Percentiles rank a stretch among this genome's conserved stretches.
Evolutionary conservation across 2,329 filamentous ascomycete genomes (phyloP).

Genomic region (Akanthomyces uredinophilus): DNA sequence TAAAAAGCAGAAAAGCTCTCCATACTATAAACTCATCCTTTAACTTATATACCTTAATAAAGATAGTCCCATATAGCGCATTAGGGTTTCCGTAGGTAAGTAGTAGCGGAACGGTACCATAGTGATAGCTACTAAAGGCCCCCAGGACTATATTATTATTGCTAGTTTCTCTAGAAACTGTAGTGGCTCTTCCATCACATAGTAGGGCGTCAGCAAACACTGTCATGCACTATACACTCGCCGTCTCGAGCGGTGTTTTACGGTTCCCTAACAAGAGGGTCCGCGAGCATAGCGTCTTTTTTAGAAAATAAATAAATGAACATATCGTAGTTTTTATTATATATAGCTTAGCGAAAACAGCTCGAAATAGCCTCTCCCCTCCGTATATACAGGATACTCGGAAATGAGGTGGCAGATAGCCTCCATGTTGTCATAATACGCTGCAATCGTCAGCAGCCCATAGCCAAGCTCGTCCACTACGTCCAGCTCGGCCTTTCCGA

Average conservation of each 20-base stretch:
- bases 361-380: no score
- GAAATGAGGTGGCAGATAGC: not conserved
- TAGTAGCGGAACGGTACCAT: not conserved
- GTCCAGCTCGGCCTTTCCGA: not conserved
- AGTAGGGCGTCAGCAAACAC: not conserved
- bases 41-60: not conserved
- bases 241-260: not conserved
- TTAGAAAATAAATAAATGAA: not conserved
- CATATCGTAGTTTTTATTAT: not conserved
- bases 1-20: not conserved
- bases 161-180: not conserved
- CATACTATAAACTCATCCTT: not conserved
- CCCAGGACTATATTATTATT: not conserved
- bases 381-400: no score
- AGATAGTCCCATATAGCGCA: not conserved
- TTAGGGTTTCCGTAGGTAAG: not conserved
- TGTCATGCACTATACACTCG: not conserved
- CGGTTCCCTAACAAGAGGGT: not conserved
- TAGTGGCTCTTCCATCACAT: not conserved
- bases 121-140: not conserved
- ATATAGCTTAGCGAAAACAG: not conserved
- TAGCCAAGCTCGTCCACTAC: not conserved
- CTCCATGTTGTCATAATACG: not conserved
- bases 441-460: not conserved
- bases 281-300: not conserved